Conservation (phyloP, 495 filamentous ascomycete species). For the Aspergillus nidulans region DNA sequence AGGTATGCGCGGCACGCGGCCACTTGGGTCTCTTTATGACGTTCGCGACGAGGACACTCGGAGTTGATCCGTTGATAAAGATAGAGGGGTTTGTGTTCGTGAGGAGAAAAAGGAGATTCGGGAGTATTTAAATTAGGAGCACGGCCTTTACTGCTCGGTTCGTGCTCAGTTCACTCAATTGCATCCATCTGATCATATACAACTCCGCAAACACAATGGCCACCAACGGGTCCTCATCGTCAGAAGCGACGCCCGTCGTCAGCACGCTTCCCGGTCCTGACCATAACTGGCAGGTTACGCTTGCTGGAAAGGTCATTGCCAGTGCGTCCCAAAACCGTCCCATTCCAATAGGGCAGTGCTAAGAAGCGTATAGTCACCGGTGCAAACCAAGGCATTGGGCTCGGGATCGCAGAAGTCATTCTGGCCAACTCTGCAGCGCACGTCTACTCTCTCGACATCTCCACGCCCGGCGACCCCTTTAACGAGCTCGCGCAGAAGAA, state of each 20-base stretch:
- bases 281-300: constrained; percentile 28
- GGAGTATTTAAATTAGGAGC: too few species aligned
- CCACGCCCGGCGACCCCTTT: constrained; percentile 39
- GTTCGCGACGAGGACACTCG: background rate
- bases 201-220: background rate
- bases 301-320: constrained; percentile 25
- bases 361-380: constrained; percentile 36
- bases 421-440: constrained; percentile 33
- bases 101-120: too few species aligned
- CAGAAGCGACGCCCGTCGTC: background rate
- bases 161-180: too few species aligned
- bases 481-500: constrained; percentile 23
- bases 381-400: constrained; percentile 16
- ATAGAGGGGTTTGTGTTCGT: background rate
- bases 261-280: constrained; percentile 23
- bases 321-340: background rate
- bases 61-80: background rate
- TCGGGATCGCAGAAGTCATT: constrained; percentile 38
- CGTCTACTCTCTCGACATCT: constrained; percentile 40
- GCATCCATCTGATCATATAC: too few species aligned
- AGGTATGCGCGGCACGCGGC: too few species aligned
- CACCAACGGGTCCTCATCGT: background rate
- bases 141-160: too few species aligned
- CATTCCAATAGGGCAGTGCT: background rate
- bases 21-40: background rate